Percentiles rank a stretch among this genome's conserved stretches.
Conservation (phyloP, 1,139 yeast genomes). For the Debaryomyces nepalensis region DNA sequence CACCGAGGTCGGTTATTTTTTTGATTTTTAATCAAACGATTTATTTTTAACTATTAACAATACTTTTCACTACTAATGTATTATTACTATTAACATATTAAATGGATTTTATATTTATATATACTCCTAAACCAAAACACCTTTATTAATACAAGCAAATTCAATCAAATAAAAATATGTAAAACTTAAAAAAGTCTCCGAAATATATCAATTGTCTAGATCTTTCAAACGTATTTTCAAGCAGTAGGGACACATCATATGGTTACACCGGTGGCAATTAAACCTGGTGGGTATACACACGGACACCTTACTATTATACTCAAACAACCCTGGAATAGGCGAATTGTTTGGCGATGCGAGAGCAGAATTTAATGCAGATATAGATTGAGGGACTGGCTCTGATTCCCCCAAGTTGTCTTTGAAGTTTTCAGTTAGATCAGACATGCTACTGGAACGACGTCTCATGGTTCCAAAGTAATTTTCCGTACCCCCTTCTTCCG, state of each 20-base stretch:
- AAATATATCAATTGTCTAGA: constrained; percentile 19
- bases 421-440: neutral
- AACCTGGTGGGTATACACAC: constrained; percentile 36
- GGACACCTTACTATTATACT: constrained; percentile 8
- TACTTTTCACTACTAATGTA: neutral
- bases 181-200: neutral
- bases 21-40: neutral
- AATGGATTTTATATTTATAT: constrained; percentile 1
- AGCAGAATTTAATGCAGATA: neutral
- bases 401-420: neutral
- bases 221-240: constrained; percentile 49
- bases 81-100: neutral
- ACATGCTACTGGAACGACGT: constrained; percentile 8
- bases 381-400: neutral
- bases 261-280: constrained; percentile 52
- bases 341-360: constrained; percentile 3
- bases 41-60: neutral
- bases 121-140: neutral
- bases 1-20: constrained; percentile 42
- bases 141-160: constrained; percentile 1
- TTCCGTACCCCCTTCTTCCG: neutral
- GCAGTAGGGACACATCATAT: constrained; percentile 62
- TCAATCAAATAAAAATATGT: neutral
- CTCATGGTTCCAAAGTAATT: constrained; percentile 4
- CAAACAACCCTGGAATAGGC: constrained; percentile 2